These are phyloP conservation scores for Fragaria iinumae DNA, from an alignment of 306 rosid genomes.

Conservation along the genomic window DNA sequence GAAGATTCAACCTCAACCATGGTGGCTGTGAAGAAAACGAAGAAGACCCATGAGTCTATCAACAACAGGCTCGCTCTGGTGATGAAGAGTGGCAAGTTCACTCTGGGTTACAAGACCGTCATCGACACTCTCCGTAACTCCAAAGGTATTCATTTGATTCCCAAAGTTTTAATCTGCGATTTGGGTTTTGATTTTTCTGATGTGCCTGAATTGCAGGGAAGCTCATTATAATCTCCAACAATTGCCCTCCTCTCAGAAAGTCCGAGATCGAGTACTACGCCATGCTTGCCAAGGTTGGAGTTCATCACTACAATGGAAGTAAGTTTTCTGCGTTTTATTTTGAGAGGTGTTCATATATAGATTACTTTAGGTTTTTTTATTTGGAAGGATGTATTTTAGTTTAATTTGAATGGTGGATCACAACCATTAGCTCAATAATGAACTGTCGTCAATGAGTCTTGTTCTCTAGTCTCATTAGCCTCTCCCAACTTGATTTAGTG, in stretches of 20 bases:
- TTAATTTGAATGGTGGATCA: neutral
- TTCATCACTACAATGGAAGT: slow-evolving; percentile 51
- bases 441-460: too few relatives aligned
- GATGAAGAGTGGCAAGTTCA: slow-evolving; percentile 44
- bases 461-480: too few relatives aligned
- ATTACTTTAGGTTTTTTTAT: too few relatives aligned
- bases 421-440: too few relatives aligned
- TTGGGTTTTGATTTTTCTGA: neutral
- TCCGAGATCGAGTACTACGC: slow-evolving; percentile 54
- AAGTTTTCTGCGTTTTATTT: slow-evolving; percentile 8
- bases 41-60: slow-evolving; percentile 48
- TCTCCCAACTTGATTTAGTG: neutral
- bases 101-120: slow-evolving; percentile 42
- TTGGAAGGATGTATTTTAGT: neutral
- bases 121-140: slow-evolving; percentile 38
- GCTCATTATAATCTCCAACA: slow-evolving; percentile 44
- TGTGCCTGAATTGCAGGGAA: slow-evolving; percentile 28
- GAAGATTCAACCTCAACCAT: neutral
- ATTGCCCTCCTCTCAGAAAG: slow-evolving; percentile 44
- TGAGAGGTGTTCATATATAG: too few relatives aligned
- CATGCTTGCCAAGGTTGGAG: slow-evolving; percentile 44
- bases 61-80: slow-evolving; percentile 18
- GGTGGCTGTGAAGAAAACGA: slow-evolving; percentile 20
- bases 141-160: slow-evolving; percentile 21
- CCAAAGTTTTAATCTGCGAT: neutral